Percentiles rank a stretch among this genome's conserved stretches.
These are phyloP conservation scores for Serendipita vermifera DNA, from an alignment of 768 basidiomycete genomes.

Conservation along the genomic window DNA sequence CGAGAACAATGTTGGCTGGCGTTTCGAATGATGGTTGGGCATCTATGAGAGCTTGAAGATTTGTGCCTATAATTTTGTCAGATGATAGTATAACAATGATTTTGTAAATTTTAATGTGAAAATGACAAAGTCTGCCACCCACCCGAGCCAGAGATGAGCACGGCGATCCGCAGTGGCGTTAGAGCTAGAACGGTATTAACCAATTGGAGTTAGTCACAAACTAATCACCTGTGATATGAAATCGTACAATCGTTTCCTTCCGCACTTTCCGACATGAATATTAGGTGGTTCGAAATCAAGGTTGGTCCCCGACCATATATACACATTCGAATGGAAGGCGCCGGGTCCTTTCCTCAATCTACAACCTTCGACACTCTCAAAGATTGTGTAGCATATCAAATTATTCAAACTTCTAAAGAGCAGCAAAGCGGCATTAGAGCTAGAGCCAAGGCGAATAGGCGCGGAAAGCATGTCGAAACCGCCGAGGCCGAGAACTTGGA, in stretches of 20 bases:
- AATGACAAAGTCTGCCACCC: constrained; percentile 3
- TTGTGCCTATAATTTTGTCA: constrained; percentile 74
- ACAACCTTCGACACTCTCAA: background rate
- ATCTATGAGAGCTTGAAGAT: constrained; percentile 92
- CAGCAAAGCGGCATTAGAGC: too few relatives aligned
- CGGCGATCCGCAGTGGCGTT: constrained; percentile 30
- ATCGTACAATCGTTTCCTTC: too few relatives aligned
- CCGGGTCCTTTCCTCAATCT: background rate
- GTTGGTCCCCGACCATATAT: background rate
- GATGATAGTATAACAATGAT: constrained; percentile 2
- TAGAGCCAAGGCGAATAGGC: background rate
- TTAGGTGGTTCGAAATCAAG: too few relatives aligned
- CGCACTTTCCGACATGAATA: too few relatives aligned
- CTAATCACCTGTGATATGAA: too few relatives aligned
- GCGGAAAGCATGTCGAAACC: background rate
- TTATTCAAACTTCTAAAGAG: background rate
- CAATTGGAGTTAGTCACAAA: too few relatives aligned
- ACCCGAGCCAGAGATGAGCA: constrained; percentile 60
- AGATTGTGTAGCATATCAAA: background rate
- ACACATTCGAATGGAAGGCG: background rate
- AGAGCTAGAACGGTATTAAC: too few relatives aligned
- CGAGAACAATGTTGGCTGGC: constrained; percentile 56
- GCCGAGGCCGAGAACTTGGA: constrained; percentile 1
- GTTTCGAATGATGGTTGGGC: constrained; percentile 45
- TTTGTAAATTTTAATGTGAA: background rate